Conservation (phyloP, 179 eudicot genomes). For the Silene coronaria region DNA sequence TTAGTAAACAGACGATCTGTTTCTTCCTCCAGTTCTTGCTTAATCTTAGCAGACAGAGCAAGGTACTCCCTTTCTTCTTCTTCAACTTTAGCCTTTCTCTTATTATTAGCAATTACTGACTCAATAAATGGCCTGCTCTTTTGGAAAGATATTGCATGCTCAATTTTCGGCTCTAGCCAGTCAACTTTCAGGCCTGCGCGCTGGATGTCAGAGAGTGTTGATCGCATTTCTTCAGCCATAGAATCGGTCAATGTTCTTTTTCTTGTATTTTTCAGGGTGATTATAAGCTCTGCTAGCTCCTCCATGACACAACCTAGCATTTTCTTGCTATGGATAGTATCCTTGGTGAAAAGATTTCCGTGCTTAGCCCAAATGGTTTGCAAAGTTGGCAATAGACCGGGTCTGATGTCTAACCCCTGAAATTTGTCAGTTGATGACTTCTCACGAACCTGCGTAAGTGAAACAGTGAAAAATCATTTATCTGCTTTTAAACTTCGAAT, state of each 20-base stretch:
- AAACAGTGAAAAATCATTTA: not conserved
- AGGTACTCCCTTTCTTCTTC: conserved; percentile 14
- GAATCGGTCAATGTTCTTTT: conserved; percentile 19
- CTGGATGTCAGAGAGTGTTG: conserved; percentile 15
- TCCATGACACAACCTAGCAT: conserved; percentile 22
- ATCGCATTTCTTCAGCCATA: conserved; percentile 12
- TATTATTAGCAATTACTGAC: conserved; percentile 9
- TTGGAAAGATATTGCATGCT: conserved; percentile 14
- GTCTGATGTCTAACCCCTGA: conserved; percentile 18
- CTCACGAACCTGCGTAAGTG: not conserved
- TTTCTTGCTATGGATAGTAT: conserved; percentile 20
- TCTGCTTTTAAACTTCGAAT: not conserved
- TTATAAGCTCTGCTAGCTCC: conserved; percentile 17
- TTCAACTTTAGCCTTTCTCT: conserved; percentile 17
- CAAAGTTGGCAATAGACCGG: conserved; percentile 17
- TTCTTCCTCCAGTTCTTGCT: conserved; percentile 15
- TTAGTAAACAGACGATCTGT: not conserved
- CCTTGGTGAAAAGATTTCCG: conserved; percentile 17
- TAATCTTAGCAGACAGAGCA: not conserved
- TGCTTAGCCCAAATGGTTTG: conserved; percentile 20
- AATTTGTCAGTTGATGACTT: not conserved
- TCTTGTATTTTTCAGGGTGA: conserved; percentile 17
- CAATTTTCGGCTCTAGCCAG: conserved; percentile 22
- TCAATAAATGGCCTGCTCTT: conserved; percentile 17
- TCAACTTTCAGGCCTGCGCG: conserved; percentile 19